Percentiles rank a stretch among this genome's conserved stretches.
phyloP scores from a whole-genome alignment of 139 green algal genomes.

The Chlamydomonas asymmetrica region DNA sequence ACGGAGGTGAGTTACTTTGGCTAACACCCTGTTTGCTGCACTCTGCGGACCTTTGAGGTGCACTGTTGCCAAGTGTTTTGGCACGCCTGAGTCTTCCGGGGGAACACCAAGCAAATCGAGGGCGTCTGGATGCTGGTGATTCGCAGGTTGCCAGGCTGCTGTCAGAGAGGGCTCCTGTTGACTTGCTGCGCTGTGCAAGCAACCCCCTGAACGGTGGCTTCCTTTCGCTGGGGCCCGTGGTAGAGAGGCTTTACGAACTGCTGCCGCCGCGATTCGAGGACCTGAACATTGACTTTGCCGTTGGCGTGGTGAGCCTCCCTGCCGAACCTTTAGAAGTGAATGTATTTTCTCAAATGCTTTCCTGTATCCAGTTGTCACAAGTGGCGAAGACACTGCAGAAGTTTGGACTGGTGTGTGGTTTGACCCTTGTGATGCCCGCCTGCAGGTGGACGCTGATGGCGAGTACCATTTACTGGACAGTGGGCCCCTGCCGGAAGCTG shows the following conservation, averaged over 20 bases:
- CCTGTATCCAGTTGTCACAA: no score
- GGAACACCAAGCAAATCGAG: no score
- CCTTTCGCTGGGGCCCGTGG: conserved; percentile 71
- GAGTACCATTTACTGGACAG: conserved; percentile 72
- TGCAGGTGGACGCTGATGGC: no score
- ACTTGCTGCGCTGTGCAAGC: conserved; percentile 55
- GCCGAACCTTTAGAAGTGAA: no score
- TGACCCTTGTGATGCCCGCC: no score
- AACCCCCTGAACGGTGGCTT: conserved; percentile 75
- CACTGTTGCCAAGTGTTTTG: no score
- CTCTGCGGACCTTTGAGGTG: not conserved
- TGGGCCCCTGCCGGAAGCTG: conserved; percentile 79
- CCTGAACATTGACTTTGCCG: conserved; percentile 75
- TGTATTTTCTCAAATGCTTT: no score
- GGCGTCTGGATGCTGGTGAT: not conserved
- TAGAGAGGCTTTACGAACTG: conserved; percentile 67
- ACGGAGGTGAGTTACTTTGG: conserved; percentile 43
- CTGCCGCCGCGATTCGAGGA: conserved; percentile 83
- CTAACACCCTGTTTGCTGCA: not conserved
- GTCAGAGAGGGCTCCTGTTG: conserved; percentile 64
- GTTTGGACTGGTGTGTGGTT: no score
- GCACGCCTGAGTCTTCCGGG: no score
- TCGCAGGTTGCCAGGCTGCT: conserved; percentile 66
- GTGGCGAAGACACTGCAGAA: no score
- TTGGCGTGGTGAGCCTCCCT: conserved; percentile 43